A percentile compares a stretch with the other conserved stretches of the same genome.
phyloP scores from a whole-genome alignment of 1,284 basidiomycete genomes.

The Pisolithus thermaeus region DNA sequence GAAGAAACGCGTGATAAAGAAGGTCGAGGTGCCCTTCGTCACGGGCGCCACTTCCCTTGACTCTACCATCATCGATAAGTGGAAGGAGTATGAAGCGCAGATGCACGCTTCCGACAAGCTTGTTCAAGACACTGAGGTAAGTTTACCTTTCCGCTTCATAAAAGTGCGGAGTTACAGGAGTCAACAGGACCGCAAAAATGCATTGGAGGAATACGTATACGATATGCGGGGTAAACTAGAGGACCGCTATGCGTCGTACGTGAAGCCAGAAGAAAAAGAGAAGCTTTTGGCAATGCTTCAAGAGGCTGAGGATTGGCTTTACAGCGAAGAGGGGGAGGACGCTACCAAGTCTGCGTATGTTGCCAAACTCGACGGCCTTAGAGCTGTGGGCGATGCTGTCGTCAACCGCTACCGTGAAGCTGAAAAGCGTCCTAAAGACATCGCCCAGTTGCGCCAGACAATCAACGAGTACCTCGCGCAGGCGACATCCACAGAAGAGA shows the following conservation, averaged over 20 bases:
- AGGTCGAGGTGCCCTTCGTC: constrained; percentile 75
- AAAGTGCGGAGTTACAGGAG: not conserved
- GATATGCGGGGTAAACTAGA: constrained; percentile 90
- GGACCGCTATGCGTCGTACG: constrained; percentile 73
- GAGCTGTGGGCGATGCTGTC: constrained; percentile 81
- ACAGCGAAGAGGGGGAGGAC: constrained; percentile 93
- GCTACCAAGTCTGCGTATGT: constrained; percentile 90
- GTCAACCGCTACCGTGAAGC: constrained; percentile 73
- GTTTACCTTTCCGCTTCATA: constrained; percentile 17
- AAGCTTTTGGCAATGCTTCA: constrained; percentile 64
- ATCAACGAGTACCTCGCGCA: constrained; percentile 79
- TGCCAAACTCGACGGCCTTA: constrained; percentile 70
- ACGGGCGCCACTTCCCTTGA: constrained; percentile 62
- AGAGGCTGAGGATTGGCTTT: constrained; percentile 91
- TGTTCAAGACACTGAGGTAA: constrained; percentile 88
- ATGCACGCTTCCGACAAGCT: constrained; percentile 91
- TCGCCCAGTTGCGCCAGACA: constrained; percentile 74
- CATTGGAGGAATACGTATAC: constrained; percentile 95
- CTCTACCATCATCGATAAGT: constrained; percentile 52
- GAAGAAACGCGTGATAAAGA: constrained; percentile 78
- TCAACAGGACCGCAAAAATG: constrained; percentile 86
- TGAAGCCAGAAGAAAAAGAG: constrained; percentile 70
- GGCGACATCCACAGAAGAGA: constrained; percentile 78
- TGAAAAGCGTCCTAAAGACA: constrained; percentile 72
- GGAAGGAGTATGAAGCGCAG: constrained; percentile 75